Base-by-base conservation (phyloP, 257 asterid genomes). In the Solanum tarapatanum region DNA sequence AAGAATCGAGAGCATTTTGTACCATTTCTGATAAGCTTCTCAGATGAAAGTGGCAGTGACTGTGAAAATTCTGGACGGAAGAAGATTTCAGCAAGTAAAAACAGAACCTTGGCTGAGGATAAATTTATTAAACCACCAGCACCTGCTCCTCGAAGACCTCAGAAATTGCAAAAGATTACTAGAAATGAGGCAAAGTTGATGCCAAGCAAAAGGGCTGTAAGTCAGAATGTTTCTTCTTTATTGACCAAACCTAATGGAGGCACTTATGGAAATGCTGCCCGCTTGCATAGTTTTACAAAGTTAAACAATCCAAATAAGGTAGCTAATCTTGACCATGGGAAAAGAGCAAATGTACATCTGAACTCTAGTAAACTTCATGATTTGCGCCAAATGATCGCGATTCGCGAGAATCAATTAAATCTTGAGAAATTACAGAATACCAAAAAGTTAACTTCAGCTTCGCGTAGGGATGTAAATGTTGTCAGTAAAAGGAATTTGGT, bases 21-120 rank as follows among this genome's bases (percentile, higher is more conserved):
- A 64, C 94, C 94, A 45, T 92, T 92, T 89, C 84, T 92, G 30
- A 92, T 92, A 84, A 90, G 94, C 86, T 92, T 92, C 87, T 92
- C 93, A 43, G 94, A 92, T 85, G 94, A 92, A 55, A 90, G 90
- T 68, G 92, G 92, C 55, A 89, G 93, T 77, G 92, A 91, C 88
- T 77, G 88, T 86, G 94, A 91, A 70, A 87, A 90, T 76, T 66
- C 90, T 85, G 75, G 89, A 90, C 48, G 84, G 75, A 79, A 24
- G 48, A 62, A 88, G 37, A 79, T 60, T 43, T 74, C 62, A 62
- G 72, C 19, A 26, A 87, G 76, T 60, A 87, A 87, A 87, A 87
- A 73, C 64, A 83, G 77, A 74, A 70, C 87, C 21, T 86, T 87
- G 58, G 77, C 82, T 66, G 70, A 75, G 55, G 90, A 85, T 39